Evolutionary conservation across 2,329 filamentous ascomycete genomes (phyloP).

Genomic region (Beauveria sp.): DNA sequence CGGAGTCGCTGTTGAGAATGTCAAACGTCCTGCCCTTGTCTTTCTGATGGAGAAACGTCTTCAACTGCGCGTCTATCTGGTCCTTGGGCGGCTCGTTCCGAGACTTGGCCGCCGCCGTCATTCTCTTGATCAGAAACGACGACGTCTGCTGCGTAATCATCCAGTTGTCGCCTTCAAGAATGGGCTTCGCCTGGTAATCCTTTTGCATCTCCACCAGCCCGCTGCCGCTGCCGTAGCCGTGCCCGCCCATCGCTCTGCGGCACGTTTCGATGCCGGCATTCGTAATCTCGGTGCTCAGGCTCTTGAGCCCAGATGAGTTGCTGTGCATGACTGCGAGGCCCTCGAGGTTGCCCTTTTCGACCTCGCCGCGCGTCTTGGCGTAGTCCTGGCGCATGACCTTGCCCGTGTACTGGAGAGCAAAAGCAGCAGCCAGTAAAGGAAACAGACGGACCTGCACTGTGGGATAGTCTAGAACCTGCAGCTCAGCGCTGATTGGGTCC

Average conservation of each 20-base stretch:
- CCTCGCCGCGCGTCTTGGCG: slow-evolving; percentile 50
- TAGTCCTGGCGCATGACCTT: slow-evolving; percentile 65
- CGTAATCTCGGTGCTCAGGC: slow-evolving; percentile 62
- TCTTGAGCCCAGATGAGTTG: slow-evolving; percentile 69
- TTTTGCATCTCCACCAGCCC: slow-evolving; percentile 71
- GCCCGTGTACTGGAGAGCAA: slow-evolving; percentile 73
- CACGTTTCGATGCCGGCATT: slow-evolving; percentile 69
- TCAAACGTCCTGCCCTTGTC: slow-evolving; percentile 70
- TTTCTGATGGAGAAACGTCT: slow-evolving; percentile 54
- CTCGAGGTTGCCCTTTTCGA: slow-evolving; percentile 34
- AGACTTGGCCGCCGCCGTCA: slow-evolving; percentile 45
- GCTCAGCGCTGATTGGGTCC: slow-evolving; percentile 52
- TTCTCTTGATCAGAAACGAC: slow-evolving; percentile 63
- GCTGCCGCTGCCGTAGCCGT: slow-evolving; percentile 67
- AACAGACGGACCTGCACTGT: slow-evolving; percentile 71
- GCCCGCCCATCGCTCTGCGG: slow-evolving; percentile 67
- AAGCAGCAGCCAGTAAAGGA: slow-evolving; percentile 64
- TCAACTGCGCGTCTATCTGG: slow-evolving; percentile 61
- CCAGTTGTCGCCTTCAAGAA: slow-evolving; percentile 76
- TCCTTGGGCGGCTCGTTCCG: slow-evolving; percentile 47
- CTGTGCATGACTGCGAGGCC: slow-evolving; percentile 64
- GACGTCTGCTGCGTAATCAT: slow-evolving; percentile 77
- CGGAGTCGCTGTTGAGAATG: slow-evolving; percentile 60
- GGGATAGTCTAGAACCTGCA: slow-evolving; percentile 71
- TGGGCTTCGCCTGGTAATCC: slow-evolving; percentile 63